phyloP scores from a whole-genome alignment of 2,329 filamentous ascomycete genomes.

The Didymella lethalis region DNA sequence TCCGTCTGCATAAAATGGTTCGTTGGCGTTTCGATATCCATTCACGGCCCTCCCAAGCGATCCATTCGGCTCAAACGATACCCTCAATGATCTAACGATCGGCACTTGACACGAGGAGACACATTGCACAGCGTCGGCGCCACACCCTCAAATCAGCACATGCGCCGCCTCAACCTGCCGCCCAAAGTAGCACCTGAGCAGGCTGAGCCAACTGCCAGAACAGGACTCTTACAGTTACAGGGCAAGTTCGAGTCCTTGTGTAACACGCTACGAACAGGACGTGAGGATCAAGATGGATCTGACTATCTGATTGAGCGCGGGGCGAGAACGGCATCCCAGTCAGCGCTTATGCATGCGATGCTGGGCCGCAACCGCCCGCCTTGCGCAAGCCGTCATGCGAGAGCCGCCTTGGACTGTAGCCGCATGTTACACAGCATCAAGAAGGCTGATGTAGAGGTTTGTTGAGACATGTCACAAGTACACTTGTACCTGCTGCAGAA shows the following conservation, averaged over 20 bases:
- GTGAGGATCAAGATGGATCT: constrained; percentile 11
- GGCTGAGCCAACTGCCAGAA: neutral
- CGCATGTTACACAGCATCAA: constrained; percentile 33
- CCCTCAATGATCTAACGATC: constrained; percentile 4
- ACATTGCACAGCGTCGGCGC: constrained; percentile 26
- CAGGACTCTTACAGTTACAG: constrained; percentile 8
- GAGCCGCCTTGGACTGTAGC: constrained; percentile 21
- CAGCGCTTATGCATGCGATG: constrained; percentile 44
- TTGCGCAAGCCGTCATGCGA: constrained; percentile 15
- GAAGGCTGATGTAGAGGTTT: constrained; percentile 6
- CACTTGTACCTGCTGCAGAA: constrained; percentile 1
- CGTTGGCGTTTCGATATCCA: constrained; percentile 18
- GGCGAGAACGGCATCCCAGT: constrained; percentile 17
- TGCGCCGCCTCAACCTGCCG: constrained; percentile 8
- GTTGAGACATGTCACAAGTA: constrained; percentile 15
- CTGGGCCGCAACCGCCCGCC: constrained; percentile 22
- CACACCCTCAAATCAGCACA: constrained; percentile 10
- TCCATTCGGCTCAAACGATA: neutral
- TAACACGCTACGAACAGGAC: constrained; percentile 3
- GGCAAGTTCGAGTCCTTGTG: constrained; percentile 10
- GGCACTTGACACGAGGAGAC: constrained; percentile 7
- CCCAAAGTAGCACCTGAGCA: constrained; percentile 3
- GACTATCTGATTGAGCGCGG: constrained; percentile 17
- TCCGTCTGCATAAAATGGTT: constrained; percentile 28
- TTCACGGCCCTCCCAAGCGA: constrained; percentile 11